These are phyloP conservation scores for Chaetoceros muelleri DNA, from an alignment of 108 stramenopile genomes.

Conservation along the genomic window DNA sequence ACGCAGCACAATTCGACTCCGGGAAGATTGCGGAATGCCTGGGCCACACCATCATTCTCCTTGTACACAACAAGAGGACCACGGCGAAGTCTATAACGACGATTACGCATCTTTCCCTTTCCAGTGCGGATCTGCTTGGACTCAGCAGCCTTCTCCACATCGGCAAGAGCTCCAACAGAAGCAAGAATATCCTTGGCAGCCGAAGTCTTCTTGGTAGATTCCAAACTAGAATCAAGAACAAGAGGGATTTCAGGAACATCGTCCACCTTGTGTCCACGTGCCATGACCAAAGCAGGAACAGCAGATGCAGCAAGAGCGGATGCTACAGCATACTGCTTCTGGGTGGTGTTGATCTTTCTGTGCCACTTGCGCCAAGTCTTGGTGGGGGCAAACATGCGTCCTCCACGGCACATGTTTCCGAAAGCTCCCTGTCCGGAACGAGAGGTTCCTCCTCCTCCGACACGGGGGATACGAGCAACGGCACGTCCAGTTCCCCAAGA, in stretches of 20 bases:
- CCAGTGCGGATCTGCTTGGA: constrained; percentile 95
- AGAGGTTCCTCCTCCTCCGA: constrained; percentile 96
- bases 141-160: constrained; percentile 92
- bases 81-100: constrained; percentile 90
- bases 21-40: constrained; percentile 95
- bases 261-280: constrained; percentile 95
- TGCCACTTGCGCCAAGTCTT: constrained; percentile 99
- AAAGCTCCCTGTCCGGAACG: constrained; percentile 99
- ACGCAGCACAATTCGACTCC: constrained; percentile 96
- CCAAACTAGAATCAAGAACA: constrained; percentile 79
- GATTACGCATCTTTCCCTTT: constrained; percentile 99
- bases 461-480: constrained; percentile 99
- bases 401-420: constrained; percentile 95
- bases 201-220: constrained; percentile 83
- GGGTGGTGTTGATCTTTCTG: constrained; percentile 92
- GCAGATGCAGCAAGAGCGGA: constrained; percentile 97
- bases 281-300: constrained; percentile 96
- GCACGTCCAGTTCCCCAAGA: constrained; percentile 99
- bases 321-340: constrained; percentile 94
- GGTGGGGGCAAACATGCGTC: constrained; percentile 98
- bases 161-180: constrained; percentile 85
- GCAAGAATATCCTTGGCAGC: constrained; percentile 86
- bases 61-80: constrained; percentile 97
- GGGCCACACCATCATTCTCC: constrained; percentile 81
- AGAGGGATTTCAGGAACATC: constrained; percentile 97